Percentiles rank a stretch among this genome's conserved stretches.
Evolutionary conservation across 768 basidiomycete species (phyloP).

Genomic region (Suillus subaureus): DNA sequence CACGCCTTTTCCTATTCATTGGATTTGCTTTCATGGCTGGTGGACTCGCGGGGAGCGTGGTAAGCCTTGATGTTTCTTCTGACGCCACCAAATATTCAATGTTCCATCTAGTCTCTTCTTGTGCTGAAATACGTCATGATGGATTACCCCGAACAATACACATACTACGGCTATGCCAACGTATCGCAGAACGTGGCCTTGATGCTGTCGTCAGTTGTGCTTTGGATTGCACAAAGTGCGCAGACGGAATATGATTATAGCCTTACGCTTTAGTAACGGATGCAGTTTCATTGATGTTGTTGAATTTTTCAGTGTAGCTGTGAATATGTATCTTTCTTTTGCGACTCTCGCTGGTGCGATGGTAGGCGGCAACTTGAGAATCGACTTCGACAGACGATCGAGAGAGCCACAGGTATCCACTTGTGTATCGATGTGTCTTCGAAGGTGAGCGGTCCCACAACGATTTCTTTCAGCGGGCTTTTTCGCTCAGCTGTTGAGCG

Average conservation of each 20-base stretch:
- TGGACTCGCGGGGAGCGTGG: conserved; percentile 94
- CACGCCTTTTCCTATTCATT: conserved; percentile 87
- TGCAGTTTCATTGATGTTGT: background rate
- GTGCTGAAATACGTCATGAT: conserved; percentile 88
- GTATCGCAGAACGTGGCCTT: conserved; percentile 90
- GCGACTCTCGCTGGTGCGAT: background rate
- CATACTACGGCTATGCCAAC: conserved; percentile 93
- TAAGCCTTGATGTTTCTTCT: conserved; percentile 44
- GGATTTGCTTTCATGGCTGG: conserved; percentile 98
- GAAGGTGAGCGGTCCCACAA: background rate
- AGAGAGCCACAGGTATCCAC: background rate
- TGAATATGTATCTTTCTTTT: conserved; percentile 1
- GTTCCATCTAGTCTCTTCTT: conserved; percentile 65
- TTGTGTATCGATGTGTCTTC: background rate
- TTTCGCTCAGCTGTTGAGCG: background rate
- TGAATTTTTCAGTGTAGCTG: background rate
- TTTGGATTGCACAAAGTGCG: conserved; percentile 90
- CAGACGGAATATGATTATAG: conserved; percentile 94
- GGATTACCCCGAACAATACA: conserved; percentile 71
- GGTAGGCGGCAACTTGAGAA: background rate
- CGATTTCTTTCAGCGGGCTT: background rate
- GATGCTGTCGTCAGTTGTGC: conserved; percentile 82
- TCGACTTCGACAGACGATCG: background rate
- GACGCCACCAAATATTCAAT: background rate
- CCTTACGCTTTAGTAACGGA: conserved; percentile 57